Evolutionary conservation across 768 basidiomycete species (phyloP).

Genomic region (Postia placenta): DNA sequence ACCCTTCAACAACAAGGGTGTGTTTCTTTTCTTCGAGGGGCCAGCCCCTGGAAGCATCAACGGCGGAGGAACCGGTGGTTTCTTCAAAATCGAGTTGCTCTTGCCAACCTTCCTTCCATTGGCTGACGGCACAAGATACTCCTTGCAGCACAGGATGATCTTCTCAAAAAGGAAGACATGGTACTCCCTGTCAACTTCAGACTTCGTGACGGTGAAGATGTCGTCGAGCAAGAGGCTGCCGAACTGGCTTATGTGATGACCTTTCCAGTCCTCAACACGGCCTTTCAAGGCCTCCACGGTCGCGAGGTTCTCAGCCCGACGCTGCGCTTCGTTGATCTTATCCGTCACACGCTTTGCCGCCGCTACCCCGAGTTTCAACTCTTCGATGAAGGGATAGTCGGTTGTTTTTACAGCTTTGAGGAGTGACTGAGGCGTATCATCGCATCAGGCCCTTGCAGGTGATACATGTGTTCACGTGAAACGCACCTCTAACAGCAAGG

Average conservation of each 20-base stretch:
- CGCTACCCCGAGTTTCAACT: slow-evolving; percentile 77
- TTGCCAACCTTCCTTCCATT: slow-evolving; percentile 70
- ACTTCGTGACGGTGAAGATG: slow-evolving; percentile 92
- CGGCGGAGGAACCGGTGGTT: slow-evolving; percentile 51
- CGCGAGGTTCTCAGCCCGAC: slow-evolving; percentile 84
- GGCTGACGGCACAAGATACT: slow-evolving; percentile 54
- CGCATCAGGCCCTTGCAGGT: slow-evolving; percentile 7
- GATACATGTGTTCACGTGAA: slow-evolving; percentile 12
- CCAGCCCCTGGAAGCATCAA: slow-evolving; percentile 40
- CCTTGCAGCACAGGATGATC: slow-evolving; percentile 98
- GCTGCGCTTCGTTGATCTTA: slow-evolving; percentile 92
- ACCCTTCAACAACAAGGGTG: slow-evolving; percentile 86
- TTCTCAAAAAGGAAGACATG: slow-evolving; percentile 98
- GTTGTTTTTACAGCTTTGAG: slow-evolving; percentile 61
- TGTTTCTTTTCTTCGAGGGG: slow-evolving; percentile 66
- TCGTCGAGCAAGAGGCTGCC: slow-evolving; percentile 93
- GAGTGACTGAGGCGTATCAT: slow-evolving; percentile 46
- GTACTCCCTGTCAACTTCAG: slow-evolving; percentile 94
- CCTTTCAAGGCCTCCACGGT: slow-evolving; percentile 81
- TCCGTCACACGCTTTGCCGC: slow-evolving; percentile 92
- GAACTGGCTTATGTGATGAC: slow-evolving; percentile 91
- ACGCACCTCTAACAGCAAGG: slow-evolving; percentile 84
- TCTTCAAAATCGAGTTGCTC: slow-evolving; percentile 86
- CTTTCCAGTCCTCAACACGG: slow-evolving; percentile 98
- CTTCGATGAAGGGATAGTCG: slow-evolving; percentile 68